phyloP scores from a whole-genome alignment of 345 rosid species.

The Citrus hindsii region DNA sequence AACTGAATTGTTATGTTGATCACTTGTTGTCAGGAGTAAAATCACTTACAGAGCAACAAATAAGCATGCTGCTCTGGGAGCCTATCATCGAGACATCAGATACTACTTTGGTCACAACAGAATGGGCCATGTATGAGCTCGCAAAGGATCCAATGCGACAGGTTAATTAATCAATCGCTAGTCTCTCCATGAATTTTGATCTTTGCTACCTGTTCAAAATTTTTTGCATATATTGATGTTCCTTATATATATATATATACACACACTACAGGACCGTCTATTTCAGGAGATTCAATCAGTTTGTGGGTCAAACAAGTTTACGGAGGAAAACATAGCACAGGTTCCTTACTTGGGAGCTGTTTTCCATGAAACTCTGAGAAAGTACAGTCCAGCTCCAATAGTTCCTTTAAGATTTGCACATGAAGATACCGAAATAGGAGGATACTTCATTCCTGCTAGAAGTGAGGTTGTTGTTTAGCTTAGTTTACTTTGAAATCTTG shows the following conservation, averaged over 20 bases:
- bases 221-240: not conserved
- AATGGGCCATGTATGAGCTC: conserved; percentile 90
- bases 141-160: conserved; percentile 59
- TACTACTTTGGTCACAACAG: conserved; percentile 75
- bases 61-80: conserved; percentile 71
- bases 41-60: conserved; percentile 58
- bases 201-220: not conserved
- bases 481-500: not conserved
- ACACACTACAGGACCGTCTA: conserved; percentile 37
- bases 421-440: conserved; percentile 80
- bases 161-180: conserved; percentile 28
- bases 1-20: conserved; percentile 50
- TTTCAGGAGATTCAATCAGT: conserved; percentile 39
- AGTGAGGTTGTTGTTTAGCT: conserved; percentile 44
- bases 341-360: conserved; percentile 62
- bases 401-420: conserved; percentile 69
- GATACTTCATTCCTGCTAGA: conserved; percentile 66
- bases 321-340: conserved; percentile 55
- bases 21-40: conserved; percentile 57
- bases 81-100: conserved; percentile 69
- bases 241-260: not conserved
- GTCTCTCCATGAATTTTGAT: not conserved
- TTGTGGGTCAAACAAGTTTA: conserved; percentile 52
- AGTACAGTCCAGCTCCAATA: conserved; percentile 69
- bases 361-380: conserved; percentile 84